Evolutionary conservation across 1,139 yeast genomes (phyloP), one percentile per base, ranked within the genome.

Genomic region (Nakaseomyces uthaithaninus): DNA sequence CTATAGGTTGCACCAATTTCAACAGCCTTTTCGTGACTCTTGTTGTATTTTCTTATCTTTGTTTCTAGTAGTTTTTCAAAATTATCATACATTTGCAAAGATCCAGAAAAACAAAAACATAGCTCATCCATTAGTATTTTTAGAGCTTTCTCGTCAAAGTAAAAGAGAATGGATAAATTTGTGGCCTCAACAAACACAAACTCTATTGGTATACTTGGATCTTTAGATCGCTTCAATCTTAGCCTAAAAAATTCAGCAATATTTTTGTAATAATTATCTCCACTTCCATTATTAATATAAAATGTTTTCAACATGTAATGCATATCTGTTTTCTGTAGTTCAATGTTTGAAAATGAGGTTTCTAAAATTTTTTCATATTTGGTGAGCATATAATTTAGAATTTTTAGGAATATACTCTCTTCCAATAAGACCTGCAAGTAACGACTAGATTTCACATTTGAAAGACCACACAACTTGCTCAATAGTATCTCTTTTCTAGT

Each of bases 11-110:
- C n/a, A 3, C 25, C 25, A 2, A 16, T 5, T 11, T 31, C 25
- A 8, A 19, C 11, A 4, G 25, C 24, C 10, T 19, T 19, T 20
- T 31, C 35, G 14, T 31, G 35, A 20, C 25, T 31, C 20, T 17
- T 19, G 20, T 31, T 31, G 11, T 31, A 31, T 12, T 31, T 31
- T n/a, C 35, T 31, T 4, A 31, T 31, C 11, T 31, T 31, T 17
- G 12, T n/a, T 12, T 31, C 35, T 4, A 31, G 25, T 19, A 31
- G 14, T 25, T 20, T 31, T 11, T 31, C 35, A 20, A 19, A 31
- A 31, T 17, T 31, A 8, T 31, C 35, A 31, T 31, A 31, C 35
- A 31, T 31, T 10, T 31, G 24, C 18, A 31, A n/a, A 5, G 25
- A n/a, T 5, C 35, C 35, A n/a, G 16, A n/a, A 12, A 19, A 31